Conservation (phyloP, 2,329 filamentous ascomycete species). For the Aspergillus nomiae region DNA sequence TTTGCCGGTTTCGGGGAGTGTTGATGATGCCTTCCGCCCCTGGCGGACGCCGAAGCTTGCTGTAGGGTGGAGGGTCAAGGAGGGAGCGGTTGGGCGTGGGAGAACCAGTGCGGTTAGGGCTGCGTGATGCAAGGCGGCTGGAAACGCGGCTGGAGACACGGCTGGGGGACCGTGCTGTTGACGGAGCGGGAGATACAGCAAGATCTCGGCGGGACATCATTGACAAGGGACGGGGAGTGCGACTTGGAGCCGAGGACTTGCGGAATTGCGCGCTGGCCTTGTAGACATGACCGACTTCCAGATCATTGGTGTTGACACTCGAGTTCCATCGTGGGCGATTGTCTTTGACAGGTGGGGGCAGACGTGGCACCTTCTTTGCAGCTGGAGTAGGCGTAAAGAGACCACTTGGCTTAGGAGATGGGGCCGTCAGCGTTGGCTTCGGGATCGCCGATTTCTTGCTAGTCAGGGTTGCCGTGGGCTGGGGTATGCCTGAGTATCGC, state of each 20-base stretch:
- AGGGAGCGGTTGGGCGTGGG: conserved; percentile 30
- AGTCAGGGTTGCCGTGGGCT: conserved; percentile 31
- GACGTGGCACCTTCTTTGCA: conserved; percentile 40
- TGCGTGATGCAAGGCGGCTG: conserved; percentile 35
- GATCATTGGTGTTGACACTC: conserved; percentile 67
- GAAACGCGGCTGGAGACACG: conserved; percentile 41
- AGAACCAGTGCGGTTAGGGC: conserved; percentile 31
- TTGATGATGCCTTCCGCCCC: conserved; percentile 25
- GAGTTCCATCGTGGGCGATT: conserved; percentile 73
- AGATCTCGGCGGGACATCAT: conserved; percentile 45
- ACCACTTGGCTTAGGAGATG: conserved; percentile 41
- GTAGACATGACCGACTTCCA: conserved; percentile 70
- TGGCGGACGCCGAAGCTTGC: conserved; percentile 38
- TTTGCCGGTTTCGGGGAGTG: conserved; percentile 41
- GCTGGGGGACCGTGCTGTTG: conserved; percentile 33
- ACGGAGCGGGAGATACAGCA: conserved; percentile 42
- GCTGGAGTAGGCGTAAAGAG: conserved; percentile 56
- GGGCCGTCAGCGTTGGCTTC: conserved; percentile 34
- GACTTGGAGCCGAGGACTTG: conserved; percentile 34
- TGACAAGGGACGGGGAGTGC: conserved; percentile 41
- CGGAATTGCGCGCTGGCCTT: conserved; percentile 64
- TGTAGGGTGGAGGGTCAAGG: conserved; percentile 46
- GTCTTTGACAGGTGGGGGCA: conserved; percentile 45
- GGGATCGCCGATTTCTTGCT: conserved; percentile 42
- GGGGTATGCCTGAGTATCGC: conserved; percentile 53